Base-by-base conservation (phyloP, 345 rosid genomes). In the Populus davidiana region DNA sequence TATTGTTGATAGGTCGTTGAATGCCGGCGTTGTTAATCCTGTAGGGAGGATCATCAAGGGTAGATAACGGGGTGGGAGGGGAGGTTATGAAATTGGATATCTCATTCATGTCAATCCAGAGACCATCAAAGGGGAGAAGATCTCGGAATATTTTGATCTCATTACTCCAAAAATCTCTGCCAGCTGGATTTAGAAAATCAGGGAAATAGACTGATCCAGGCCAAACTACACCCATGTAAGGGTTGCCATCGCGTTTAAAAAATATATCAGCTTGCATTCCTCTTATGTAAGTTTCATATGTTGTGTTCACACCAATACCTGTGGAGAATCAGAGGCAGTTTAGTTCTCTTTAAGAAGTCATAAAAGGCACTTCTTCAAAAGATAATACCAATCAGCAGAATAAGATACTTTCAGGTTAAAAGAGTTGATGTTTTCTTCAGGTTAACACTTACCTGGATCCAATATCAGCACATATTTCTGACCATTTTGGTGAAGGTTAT, bases 91-190 rank as follows among this genome's bases (percentile, higher is more conserved):
- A 93, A 78, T 89, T 93, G 23, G 97, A 82, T 16, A 88, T 0
- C 85, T 93, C 97, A 20, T 93, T 93, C 97, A 93, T 93, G 83
- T 93, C 97, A 63, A 93, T 50, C 97, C 97, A 93, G 44, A 91
- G 33, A 67, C 97, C 97, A 80, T 92, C 97, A 29, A 88, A 29
- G 1, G 89, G 86, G 13, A 93, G 82, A 74, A 74, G 35, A 8
- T 88, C 83, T 10, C 72, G 86, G 75, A 91, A 92, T n/a, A 70
- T 66, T 69, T 84, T 77, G 81, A 92, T 90, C 76, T 92, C 97
- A 13, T 82, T 81, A 49, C 74, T 73, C 97, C 97, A 92, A 74
- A 74, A 92, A 54, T 70, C 52, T 69, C 65, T 47, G n/a, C 86
- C 73, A 7, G 39, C 77, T 3, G 94, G 92, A 67, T 92, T 86